Conservation (phyloP, 140 eudicot species). For the Bidens hawaiensis region DNA sequence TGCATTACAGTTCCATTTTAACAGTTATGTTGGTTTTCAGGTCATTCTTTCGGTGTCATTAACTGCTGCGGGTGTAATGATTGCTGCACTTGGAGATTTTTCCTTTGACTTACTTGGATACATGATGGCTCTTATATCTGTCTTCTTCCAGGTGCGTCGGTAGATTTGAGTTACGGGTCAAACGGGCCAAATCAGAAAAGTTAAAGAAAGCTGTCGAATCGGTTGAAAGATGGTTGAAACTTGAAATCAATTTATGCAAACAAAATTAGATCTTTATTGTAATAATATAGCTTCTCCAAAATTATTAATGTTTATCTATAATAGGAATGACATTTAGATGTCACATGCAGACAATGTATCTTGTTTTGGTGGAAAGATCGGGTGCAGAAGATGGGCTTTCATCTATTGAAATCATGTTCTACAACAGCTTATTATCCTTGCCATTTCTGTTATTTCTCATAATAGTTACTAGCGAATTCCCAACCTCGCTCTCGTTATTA, state of each 20-base stretch:
- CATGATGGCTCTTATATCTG: slow-evolving; percentile 82
- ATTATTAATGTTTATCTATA: not conserved
- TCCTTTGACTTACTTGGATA: slow-evolving; percentile 89
- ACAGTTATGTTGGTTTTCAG: slow-evolving; percentile 31
- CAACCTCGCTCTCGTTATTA: slow-evolving; percentile 61
- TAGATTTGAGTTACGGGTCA: too few relatives aligned
- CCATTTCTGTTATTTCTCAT: slow-evolving; percentile 78
- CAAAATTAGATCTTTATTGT: too few relatives aligned
- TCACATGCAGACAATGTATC: slow-evolving; percentile 91
- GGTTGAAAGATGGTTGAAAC: not conserved
- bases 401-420: slow-evolving; percentile 91
- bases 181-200: too few relatives aligned
- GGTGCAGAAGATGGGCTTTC: slow-evolving; percentile 98
- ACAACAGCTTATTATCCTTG: slow-evolving; percentile 79
- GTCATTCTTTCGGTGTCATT: slow-evolving; percentile 79
- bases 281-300: too few relatives aligned
- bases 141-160: slow-evolving; percentile 81
- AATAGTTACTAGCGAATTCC: slow-evolving; percentile 78
- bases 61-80: slow-evolving; percentile 86
- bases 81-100: slow-evolving; percentile 97
- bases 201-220: too few relatives aligned
- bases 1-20: not conserved
- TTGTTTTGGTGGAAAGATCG: slow-evolving; percentile 88
- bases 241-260: not conserved
- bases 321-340: slow-evolving; percentile 12